Conservation (phyloP, 148 eudicot species). For the Hydrangea macrophylla region DNA sequence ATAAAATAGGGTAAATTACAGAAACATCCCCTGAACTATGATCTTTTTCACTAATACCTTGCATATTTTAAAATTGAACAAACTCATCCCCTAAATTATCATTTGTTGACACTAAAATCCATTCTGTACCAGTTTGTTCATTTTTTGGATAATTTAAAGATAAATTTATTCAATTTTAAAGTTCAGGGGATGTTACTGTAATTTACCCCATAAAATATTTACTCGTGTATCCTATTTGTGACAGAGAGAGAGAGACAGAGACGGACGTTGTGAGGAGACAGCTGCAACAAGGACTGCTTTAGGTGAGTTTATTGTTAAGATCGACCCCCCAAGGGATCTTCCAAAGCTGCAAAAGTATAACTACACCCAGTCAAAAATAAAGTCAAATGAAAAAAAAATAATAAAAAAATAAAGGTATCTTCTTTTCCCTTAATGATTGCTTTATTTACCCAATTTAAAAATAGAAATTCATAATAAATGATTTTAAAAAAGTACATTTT, state of each 20-base stretch:
- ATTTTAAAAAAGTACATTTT: too few relatives aligned
- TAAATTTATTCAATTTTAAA: not conserved
- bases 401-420: not conserved
- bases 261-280: slow-evolving; percentile 8
- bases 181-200: too few relatives aligned
- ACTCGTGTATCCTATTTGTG: not conserved
- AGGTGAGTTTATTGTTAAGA: not conserved
- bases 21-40: too few relatives aligned
- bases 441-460: too few relatives aligned
- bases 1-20: too few relatives aligned
- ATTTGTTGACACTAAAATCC: too few relatives aligned
- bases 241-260: not conserved
- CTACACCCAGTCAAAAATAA: slow-evolving; percentile 4
- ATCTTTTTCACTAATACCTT: too few relatives aligned
- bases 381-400: not conserved
- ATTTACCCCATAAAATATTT: not conserved
- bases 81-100: too few relatives aligned
- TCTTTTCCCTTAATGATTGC: not conserved
- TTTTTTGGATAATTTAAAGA: not conserved
- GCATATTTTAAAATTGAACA: too few relatives aligned
- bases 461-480: too few relatives aligned
- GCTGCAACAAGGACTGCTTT: not conserved
- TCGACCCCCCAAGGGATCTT: slow-evolving; percentile 5
- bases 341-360: not conserved
- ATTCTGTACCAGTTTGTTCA: too few relatives aligned